Evolutionary conservation across 192 early-diverging fungal species (phyloP).

Genomic region (Thoreauomyces humboldtii): DNA sequence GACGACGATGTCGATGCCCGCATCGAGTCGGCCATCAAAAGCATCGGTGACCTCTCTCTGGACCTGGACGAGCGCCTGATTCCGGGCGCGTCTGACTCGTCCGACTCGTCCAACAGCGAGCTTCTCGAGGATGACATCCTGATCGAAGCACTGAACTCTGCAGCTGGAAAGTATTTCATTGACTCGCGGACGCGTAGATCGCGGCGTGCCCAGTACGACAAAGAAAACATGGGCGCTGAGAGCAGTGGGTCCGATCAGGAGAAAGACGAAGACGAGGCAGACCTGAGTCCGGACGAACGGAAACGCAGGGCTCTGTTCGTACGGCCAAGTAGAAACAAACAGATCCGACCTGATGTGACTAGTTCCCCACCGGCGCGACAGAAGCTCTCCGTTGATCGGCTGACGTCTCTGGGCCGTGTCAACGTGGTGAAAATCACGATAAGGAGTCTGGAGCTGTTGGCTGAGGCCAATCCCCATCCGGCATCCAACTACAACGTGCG

Average conservation of each 20-base stretch:
- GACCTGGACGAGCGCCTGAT: too few species aligned
- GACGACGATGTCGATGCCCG: too few species aligned
- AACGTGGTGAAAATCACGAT: conserved; percentile 24
- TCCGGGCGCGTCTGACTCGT: too few species aligned
- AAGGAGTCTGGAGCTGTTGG: conserved; percentile 20
- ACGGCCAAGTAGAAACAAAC: not conserved
- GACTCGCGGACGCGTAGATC: not conserved
- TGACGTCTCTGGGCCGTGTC: conserved; percentile 34
- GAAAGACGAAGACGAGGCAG: conserved; percentile 4
- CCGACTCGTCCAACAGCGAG: too few species aligned
- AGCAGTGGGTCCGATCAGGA: conserved; percentile 2
- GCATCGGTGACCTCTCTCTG: too few species aligned
- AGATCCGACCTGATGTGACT: not conserved
- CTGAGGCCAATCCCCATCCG: conserved; percentile 9
- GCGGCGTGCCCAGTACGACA: not conserved
- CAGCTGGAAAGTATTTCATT: conserved; percentile 2
- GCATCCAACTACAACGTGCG: too few species aligned
- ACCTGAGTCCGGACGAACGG: conserved; percentile 22
- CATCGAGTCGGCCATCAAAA: too few species aligned
- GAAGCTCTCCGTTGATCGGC: conserved; percentile 11
- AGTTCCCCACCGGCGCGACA: not conserved
- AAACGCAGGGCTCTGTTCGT: conserved; percentile 10
- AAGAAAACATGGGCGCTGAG: not conserved
- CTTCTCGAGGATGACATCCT: conserved; percentile 38
- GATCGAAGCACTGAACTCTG: conserved; percentile 42